Base-by-base conservation (phyloP, 116 monocot species). In the Papilionanthe hybrid region DNA sequence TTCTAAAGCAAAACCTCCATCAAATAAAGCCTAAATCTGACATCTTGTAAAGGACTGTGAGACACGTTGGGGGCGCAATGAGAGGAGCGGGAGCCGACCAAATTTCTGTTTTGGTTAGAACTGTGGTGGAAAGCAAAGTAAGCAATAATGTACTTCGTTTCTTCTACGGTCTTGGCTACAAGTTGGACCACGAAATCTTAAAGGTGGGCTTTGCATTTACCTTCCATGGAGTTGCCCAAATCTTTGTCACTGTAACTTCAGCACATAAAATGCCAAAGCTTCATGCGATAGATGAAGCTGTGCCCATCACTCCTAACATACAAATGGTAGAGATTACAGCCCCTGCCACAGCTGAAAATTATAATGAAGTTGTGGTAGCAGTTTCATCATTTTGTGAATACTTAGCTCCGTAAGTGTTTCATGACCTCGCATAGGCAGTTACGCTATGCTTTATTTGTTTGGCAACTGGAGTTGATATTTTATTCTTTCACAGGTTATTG, bases 31-130 rank as follows among this genome's bases (percentile, higher is more conserved):
- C 32, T 32, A 48, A 83, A 55, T 72, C 22, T 72, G 48, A 13
- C 15, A 77, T 12, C 23, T 12, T 83, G 18, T 1, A 13, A 50
- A 97, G 97, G 97, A 92, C 86, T 58, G 92, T 92, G 74, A 80
- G 94, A 72, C 96, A 96, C 84, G 85, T 96, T 84, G 96, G 94
- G 6, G 94, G 94, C 66, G 92, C 92, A 78, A 87, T 96, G 90
- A 86, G 92, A 87, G 94, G 96, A 28, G 58, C 92, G 42, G 96
- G 92, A 66, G 94, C 96, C 4, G 92, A 97, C 69, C 94, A 97
- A 83, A 81, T 97, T 48, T 85, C 92, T n/a, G 97, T 94, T 32
- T 65, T 94, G 80, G 97, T 94, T 75, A 84, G 97, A 50, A 82
- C 86, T 6, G 81, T 94, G 65, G 89, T 90, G 17, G 90, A 94